Conservation (phyloP, 352 stramenopile species). For the Phytopythium delawarense region DNA sequence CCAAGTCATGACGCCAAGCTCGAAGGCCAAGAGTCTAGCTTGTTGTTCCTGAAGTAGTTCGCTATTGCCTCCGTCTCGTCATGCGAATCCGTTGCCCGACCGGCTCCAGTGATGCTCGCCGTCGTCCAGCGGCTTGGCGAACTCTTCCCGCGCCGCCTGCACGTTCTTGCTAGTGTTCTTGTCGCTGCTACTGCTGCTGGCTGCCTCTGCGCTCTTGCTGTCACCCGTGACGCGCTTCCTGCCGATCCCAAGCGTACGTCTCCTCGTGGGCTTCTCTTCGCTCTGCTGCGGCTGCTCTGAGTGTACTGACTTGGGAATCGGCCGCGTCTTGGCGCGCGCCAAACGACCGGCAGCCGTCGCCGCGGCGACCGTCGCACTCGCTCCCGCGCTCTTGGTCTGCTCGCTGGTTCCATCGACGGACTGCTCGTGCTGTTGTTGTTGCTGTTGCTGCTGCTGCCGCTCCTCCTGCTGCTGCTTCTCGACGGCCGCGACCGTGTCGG, state of each 20-base stretch:
- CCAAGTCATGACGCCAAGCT: too few relatives aligned
- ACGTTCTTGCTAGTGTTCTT: neutral
- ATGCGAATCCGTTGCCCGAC: constrained; percentile 37
- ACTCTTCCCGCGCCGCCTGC: constrained; percentile 16
- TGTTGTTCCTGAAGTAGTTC: too few relatives aligned
- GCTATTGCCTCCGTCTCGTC: neutral
- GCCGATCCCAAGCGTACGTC: neutral
- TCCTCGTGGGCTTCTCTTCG: neutral
- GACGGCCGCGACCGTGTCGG: constrained; percentile 27
- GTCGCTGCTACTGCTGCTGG: neutral
- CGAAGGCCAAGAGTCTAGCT: too few relatives aligned
- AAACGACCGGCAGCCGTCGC: constrained; percentile 1
- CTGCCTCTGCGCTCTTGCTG: neutral
- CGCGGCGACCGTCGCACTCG: constrained; percentile 6
- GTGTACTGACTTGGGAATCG: constrained; percentile 4
- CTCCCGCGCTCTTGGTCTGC: neutral
- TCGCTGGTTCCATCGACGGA: neutral
- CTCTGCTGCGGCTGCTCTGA: neutral
- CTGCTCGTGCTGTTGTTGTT: constrained; percentile 6
- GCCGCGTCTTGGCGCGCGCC: neutral
- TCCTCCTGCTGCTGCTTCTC: constrained; percentile 25
- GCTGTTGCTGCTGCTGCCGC: constrained; percentile 14
- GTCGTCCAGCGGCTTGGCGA: constrained; percentile 28
- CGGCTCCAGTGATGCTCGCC: constrained; percentile 30
- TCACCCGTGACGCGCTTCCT: neutral